These are phyloP conservation scores for Wickerhamiella kurtzmanii DNA, from an alignment of 805 yeast species.

Conservation along the genomic window DNA sequence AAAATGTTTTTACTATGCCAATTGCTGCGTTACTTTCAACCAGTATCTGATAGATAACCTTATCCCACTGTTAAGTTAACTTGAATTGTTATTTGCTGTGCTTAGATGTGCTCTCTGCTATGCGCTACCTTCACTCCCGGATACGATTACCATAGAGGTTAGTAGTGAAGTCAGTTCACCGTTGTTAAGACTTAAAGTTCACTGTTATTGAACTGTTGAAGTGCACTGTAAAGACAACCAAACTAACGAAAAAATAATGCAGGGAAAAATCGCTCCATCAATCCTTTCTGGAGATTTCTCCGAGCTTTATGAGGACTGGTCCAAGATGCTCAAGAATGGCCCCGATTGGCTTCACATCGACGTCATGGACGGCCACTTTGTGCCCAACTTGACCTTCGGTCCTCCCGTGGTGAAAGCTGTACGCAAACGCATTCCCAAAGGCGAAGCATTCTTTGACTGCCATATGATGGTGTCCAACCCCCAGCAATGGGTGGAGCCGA, in stretches of 20 bases:
- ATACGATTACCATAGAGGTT: too few relatives aligned
- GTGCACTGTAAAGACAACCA: too few relatives aligned
- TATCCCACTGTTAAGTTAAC: too few relatives aligned
- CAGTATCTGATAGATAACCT: too few relatives aligned
- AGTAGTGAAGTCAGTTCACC: too few relatives aligned
- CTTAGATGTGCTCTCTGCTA: too few relatives aligned
- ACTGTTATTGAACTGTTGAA: too few relatives aligned
- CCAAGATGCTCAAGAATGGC: conserved; percentile 58
- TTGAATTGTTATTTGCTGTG: too few relatives aligned
- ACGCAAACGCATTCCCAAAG: conserved; percentile 63
- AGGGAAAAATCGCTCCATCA: conserved; percentile 65
- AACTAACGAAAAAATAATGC: conserved; percentile 2
- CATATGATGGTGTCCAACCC: conserved; percentile 96
- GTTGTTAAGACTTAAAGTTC: too few relatives aligned
- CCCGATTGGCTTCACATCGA: conserved; percentile 98
- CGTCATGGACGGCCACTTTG: conserved; percentile 98
- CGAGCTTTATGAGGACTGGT: conserved; percentile 76
- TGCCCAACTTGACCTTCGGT: conserved; percentile 90
- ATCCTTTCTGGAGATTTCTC: conserved; percentile 85
- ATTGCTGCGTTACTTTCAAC: too few relatives aligned
- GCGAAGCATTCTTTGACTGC: conserved; percentile 67
- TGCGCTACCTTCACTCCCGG: too few relatives aligned
- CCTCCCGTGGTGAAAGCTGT: conserved; percentile 74
- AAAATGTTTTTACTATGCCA: too few relatives aligned
- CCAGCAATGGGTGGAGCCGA: conserved; percentile 83